These are phyloP conservation scores for Pyrus bretschneideri DNA, from an alignment of 306 rosid species.

Conservation along the genomic window DNA sequence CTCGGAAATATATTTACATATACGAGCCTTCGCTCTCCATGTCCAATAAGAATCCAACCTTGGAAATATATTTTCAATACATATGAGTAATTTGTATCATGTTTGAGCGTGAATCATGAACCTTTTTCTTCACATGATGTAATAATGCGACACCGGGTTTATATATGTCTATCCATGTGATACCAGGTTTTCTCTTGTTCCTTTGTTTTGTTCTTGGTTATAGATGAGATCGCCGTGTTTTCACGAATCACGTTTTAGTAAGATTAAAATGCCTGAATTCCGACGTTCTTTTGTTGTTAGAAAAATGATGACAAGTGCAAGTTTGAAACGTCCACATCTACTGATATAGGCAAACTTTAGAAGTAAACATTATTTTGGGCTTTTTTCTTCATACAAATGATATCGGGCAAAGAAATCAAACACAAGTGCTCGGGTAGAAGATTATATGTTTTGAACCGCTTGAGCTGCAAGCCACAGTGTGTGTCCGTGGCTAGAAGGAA, in stretches of 20 bases:
- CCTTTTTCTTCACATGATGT: too few relatives aligned
- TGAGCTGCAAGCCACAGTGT: background rate
- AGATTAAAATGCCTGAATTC: background rate
- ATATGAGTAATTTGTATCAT: background rate
- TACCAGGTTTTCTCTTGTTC: background rate
- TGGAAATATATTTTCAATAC: background rate
- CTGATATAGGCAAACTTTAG: background rate
- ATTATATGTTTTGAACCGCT: background rate
- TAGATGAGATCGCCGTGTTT: background rate
- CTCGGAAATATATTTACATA: background rate
- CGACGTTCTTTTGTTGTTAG: background rate
- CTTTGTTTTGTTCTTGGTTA: background rate
- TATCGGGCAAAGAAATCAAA: too few relatives aligned
- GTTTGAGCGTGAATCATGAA: background rate
- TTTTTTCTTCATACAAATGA: too few relatives aligned
- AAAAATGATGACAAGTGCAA: too few relatives aligned
- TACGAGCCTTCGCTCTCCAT: background rate
- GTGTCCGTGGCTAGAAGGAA: slow-evolving; percentile 56
- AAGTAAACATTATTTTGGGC: too few relatives aligned
- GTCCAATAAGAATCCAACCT: background rate
- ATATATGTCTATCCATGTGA: background rate
- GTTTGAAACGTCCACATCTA: background rate
- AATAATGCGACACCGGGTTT: background rate
- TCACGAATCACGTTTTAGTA: background rate
- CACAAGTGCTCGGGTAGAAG: background rate